These are phyloP conservation scores for Ophiostoma piceae DNA, from an alignment of 2,329 filamentous ascomycete genomes.

Conservation along the genomic window DNA sequence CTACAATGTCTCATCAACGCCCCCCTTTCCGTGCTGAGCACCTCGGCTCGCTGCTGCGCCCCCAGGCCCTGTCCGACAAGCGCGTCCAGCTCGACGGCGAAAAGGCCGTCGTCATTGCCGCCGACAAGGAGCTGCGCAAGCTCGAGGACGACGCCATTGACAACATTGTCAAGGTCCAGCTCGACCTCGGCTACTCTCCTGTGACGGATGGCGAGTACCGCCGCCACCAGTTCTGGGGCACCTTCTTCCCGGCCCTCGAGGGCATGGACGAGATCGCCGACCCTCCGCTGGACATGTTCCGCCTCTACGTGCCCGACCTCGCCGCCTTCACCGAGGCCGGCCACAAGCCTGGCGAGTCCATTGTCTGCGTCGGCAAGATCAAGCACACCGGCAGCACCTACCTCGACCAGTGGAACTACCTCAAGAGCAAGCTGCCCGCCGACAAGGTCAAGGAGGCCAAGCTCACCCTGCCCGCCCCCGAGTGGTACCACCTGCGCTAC, in stretches of 20 bases:
- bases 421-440: constrained; percentile 47
- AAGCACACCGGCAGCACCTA: constrained; percentile 43
- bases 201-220: constrained; percentile 59
- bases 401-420: constrained; percentile 40
- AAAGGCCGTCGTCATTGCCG: constrained; percentile 37
- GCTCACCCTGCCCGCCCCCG: constrained; percentile 57
- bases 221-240: constrained; percentile 35
- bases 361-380: constrained; percentile 45
- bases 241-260: constrained; percentile 37
- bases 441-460: constrained; percentile 60
- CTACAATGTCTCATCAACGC: constrained; percentile 27
- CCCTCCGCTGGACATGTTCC: constrained; percentile 35
- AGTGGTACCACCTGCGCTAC: constrained; percentile 57
- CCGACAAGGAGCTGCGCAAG: constrained; percentile 43
- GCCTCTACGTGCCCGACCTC: constrained; percentile 38
- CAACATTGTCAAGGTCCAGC: constrained; percentile 54
- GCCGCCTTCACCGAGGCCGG: constrained; percentile 43
- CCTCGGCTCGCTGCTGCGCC: constrained; percentile 68
- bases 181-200: constrained; percentile 51
- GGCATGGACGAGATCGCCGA: constrained; percentile 39
- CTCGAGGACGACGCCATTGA: constrained; percentile 56
- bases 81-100: constrained; percentile 34
- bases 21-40: constrained; percentile 71
- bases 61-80: constrained; percentile 53
- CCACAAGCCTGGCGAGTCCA: constrained; percentile 44